phyloP scores from a whole-genome alignment of 2,329 filamentous ascomycete genomes.

The Colletotrichum caudatum region DNA sequence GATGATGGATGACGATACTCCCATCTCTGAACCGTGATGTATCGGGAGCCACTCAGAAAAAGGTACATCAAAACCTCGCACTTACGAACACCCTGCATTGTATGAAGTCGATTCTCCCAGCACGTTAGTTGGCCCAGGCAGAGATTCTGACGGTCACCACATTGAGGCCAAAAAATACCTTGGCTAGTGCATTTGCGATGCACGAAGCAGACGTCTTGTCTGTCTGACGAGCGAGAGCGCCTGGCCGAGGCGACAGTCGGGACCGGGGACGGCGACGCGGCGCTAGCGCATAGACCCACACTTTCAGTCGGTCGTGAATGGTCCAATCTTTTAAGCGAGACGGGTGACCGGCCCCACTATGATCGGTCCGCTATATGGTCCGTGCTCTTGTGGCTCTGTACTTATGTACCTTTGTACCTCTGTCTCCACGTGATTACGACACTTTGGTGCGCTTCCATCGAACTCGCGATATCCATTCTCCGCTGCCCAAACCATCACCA shows the following conservation, averaged over 20 bases:
- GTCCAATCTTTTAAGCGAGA: background rate
- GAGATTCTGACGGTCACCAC: background rate
- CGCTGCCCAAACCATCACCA: background rate
- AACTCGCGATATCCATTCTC: background rate
- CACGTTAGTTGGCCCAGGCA: background rate
- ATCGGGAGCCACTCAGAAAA: background rate
- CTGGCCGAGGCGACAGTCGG: conserved; percentile 15
- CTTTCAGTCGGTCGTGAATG: background rate
- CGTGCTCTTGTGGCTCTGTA: conserved; percentile 2
- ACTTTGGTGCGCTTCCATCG: background rate
- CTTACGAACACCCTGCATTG: background rate
- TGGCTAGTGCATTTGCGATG: background rate
- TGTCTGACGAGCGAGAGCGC: background rate
- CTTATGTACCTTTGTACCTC: background rate
- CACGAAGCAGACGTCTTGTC: conserved; percentile 12
- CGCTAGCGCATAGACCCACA: background rate
- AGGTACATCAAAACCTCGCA: background rate
- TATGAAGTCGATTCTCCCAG: no score
- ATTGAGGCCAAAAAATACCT: background rate
- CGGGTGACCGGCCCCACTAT: background rate
- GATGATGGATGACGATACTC: background rate
- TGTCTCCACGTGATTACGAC: background rate
- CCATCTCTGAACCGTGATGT: background rate
- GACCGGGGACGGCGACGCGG: background rate
- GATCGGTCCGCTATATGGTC: background rate